These are phyloP conservation scores for Umbilicaria muhlenbergii DNA, from an alignment of 495 filamentous ascomycete genomes.

Conservation along the genomic window DNA sequence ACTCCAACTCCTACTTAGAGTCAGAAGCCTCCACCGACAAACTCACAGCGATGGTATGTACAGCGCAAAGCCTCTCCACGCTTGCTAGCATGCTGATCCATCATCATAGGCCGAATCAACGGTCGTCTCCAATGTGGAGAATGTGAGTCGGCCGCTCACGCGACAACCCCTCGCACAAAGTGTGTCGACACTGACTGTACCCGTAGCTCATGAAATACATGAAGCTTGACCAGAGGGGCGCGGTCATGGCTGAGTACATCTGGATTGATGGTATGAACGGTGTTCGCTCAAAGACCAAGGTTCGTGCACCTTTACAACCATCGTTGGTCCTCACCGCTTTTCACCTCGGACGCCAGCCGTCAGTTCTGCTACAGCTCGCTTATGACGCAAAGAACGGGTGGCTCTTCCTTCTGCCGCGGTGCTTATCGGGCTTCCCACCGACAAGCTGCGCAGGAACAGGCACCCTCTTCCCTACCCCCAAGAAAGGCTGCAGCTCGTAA, in stretches of 20 bases:
- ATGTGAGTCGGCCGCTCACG: slow-evolving; percentile 32
- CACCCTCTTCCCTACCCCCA: slow-evolving; percentile 1
- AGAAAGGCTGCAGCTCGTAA: not conserved
- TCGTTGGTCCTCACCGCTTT: not conserved
- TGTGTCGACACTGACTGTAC: not conserved
- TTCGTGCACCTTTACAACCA: slow-evolving; percentile 29
- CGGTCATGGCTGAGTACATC: slow-evolving; percentile 84
- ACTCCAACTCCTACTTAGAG: too few relatives aligned
- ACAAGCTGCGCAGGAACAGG: slow-evolving; percentile 6
- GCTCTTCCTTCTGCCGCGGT: not conserved
- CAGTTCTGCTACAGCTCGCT: too few relatives aligned
- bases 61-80: not conserved
- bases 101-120: slow-evolving; percentile 32
- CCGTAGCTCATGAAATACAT: slow-evolving; percentile 81
- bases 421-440: slow-evolving; percentile 11
- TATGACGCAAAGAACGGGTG: too few relatives aligned
- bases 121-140: slow-evolving; percentile 53
- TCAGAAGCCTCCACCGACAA: too few relatives aligned
- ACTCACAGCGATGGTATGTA: slow-evolving; percentile 12
- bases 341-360: not conserved
- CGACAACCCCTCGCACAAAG: not conserved
- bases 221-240: slow-evolving; percentile 74
- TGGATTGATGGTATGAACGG: slow-evolving; percentile 80
- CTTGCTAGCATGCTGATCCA: not conserved
- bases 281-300: slow-evolving; percentile 81